These are phyloP conservation scores for Pestalotiopsis sp. DNA, from an alignment of 2,329 filamentous ascomycete genomes.

Conservation along the genomic window DNA sequence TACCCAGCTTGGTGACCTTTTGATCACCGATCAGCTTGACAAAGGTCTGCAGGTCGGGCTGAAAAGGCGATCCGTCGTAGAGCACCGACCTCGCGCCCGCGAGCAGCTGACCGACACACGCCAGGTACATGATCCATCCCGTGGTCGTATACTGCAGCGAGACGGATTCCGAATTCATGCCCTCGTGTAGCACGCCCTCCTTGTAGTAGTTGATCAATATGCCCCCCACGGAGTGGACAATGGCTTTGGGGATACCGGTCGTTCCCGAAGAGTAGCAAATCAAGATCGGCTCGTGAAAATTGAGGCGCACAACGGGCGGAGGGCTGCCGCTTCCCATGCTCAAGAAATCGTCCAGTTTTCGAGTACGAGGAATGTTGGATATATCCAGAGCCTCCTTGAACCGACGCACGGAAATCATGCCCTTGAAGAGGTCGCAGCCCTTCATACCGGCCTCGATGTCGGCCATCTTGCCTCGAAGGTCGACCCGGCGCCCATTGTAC, in stretches of 20 bases:
- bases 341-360: slow-evolving; percentile 49
- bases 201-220: slow-evolving; percentile 57
- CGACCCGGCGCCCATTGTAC: slow-evolving; percentile 77
- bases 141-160: slow-evolving; percentile 65
- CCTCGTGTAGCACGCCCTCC: slow-evolving; percentile 58
- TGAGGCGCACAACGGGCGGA: slow-evolving; percentile 60
- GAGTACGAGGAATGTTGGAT: slow-evolving; percentile 47
- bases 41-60: slow-evolving; percentile 66
- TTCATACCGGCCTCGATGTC: slow-evolving; percentile 66
- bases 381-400: slow-evolving; percentile 65
- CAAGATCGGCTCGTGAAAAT: slow-evolving; percentile 75
- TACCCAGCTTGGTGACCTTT: slow-evolving; percentile 71
- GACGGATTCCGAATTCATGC: slow-evolving; percentile 39
- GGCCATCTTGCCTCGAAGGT: slow-evolving; percentile 72
- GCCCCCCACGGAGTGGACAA: slow-evolving; percentile 76
- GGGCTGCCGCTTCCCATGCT: slow-evolving; percentile 28
- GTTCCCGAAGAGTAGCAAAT: slow-evolving; percentile 82
- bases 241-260: slow-evolving; percentile 82
- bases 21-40: slow-evolving; percentile 64
- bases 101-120: slow-evolving; percentile 59
- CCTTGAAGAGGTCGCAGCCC: slow-evolving; percentile 60
- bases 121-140: slow-evolving; percentile 88
- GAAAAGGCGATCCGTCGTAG: slow-evolving; percentile 84
- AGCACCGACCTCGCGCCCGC: slow-evolving; percentile 64
- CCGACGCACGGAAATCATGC: slow-evolving; percentile 66